A percentile compares a stretch with the other conserved stretches of the same genome.
phyloP scores from a whole-genome alignment of 2,329 filamentous ascomycete species.

The Beauveria caledonica region DNA sequence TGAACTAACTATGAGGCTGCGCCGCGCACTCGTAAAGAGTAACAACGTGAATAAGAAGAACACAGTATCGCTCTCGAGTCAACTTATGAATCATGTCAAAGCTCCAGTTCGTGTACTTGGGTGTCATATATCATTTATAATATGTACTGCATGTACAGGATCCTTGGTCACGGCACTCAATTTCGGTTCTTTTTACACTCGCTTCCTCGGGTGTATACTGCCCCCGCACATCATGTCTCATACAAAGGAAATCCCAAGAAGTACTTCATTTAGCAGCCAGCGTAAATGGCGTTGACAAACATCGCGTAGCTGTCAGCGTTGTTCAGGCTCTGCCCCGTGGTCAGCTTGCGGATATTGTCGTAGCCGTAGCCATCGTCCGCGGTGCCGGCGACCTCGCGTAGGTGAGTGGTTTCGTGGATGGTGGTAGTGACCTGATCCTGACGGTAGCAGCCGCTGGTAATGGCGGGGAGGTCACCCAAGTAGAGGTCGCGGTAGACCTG shows the following conservation, averaged over 20 bases:
- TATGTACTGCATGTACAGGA: background rate
- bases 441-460: slow-evolving; percentile 5
- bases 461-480: slow-evolving; percentile 13
- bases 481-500: slow-evolving; percentile 11
- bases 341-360: slow-evolving; percentile 10
- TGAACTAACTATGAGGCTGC: no score
- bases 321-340: slow-evolving; percentile 12
- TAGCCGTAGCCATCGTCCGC: slow-evolving; percentile 14
- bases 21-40: no score
- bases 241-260: background rate
- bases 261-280: slow-evolving; percentile 8
- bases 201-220: background rate
- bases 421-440: slow-evolving; percentile 12
- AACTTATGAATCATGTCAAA: background rate
- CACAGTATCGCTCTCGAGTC: no score
- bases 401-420: slow-evolving; percentile 10
- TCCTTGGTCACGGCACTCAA: background rate
- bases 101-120: background rate
- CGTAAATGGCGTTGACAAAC: slow-evolving; percentile 14
- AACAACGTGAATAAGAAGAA: no score
- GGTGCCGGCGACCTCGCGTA: slow-evolving; percentile 8
- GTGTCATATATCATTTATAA: background rate
- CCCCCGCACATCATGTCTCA: background rate
- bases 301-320: slow-evolving; percentile 16
- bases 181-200: background rate